Evolutionary conservation across 2,329 filamentous ascomycete species (phyloP), one percentile per base, ranked within the genome.

Genomic region (Daldinia eschscholtzii): DNA sequence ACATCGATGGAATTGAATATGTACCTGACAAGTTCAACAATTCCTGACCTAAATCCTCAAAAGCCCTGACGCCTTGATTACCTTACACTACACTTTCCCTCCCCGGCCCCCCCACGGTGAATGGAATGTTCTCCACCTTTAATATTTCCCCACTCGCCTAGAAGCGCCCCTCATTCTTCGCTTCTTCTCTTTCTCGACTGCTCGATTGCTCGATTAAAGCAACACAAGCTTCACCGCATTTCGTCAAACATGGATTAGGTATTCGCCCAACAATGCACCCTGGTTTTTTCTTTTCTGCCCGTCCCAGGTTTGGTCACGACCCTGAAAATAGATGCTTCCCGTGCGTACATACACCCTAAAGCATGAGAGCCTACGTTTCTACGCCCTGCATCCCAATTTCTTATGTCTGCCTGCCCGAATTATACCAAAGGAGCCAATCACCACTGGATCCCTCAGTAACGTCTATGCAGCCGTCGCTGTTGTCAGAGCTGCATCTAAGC

Each of bases 151-250:
- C 61, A 61, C 30, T 23, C 28, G 35, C 61, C 37, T 55, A 55
- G 55, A 57, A 30, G 20, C 58, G 64, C 65, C 65, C 65, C 68
- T 61, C 65, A 39, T 41, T 63, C 57, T 26, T 30, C 12, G 37
- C 18, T 20, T 42, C 13, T 30, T 23, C 30, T 26, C 13, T 53
- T 37, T 55, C 30, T 35, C 52, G 9, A 39, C 33, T 55, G 26
- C 26, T 33, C 10, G 28, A 52, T 33, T 55, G 26, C 26, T 33
- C 10, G 28, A 52, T 33, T 52, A 6, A 20, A 39, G 15, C 41
- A 15, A 18, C 20, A 46, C 61, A 42, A 61, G 63, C 66, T 70
- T 72, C 70, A 72, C 70, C 70, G 67, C 70, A 72, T 72, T 61
- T 70, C 61, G 44, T 55, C 52, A 53, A 57, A 64, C 55, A 63